Conservation (phyloP, 2,329 filamentous ascomycete species). For the Trichocomaceae sp. region DNA sequence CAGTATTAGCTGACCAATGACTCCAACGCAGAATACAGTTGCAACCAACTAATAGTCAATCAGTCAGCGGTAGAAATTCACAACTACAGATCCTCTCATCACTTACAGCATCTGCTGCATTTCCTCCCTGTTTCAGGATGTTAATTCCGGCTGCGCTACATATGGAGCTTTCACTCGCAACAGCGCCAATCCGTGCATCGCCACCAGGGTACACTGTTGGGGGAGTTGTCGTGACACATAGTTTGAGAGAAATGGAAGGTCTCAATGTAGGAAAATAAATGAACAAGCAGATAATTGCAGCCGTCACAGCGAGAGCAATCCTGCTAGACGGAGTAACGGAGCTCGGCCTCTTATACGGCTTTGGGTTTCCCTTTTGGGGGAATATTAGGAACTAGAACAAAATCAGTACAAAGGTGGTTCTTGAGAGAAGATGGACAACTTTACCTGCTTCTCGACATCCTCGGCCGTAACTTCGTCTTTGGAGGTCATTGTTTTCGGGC, state of each 20-base stretch:
- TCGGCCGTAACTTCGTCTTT: neutral
- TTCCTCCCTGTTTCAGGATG: conserved; percentile 57
- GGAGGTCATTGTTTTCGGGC: neutral
- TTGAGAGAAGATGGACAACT: neutral
- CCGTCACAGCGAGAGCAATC: neutral
- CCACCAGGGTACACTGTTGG: neutral
- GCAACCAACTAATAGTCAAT: conserved; percentile 54
- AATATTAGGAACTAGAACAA: conserved; percentile 1
- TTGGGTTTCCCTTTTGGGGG: neutral
- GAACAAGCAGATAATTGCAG: conserved; percentile 1
- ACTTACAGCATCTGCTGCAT: conserved; percentile 64
- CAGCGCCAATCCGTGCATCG: conserved; percentile 48
- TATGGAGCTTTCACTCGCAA: conserved; percentile 62
- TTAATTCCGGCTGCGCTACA: conserved; percentile 65
- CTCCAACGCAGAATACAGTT: conserved; percentile 68
- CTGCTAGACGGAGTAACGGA: neutral
- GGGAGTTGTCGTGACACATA: neutral
- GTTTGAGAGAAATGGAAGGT: neutral
- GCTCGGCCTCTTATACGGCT: neutral
- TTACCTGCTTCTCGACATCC: conserved; percentile 12
- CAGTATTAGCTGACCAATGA: conserved; percentile 46
- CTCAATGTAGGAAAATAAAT: neutral
- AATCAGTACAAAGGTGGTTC: neutral
- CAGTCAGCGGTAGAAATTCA: neutral
- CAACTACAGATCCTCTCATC: neutral